A percentile compares a stretch with the other conserved stretches of the same genome.
These are phyloP conservation scores for Pyronema domesticum DNA, from an alignment of 495 filamentous ascomycete species.

Conservation along the genomic window DNA sequence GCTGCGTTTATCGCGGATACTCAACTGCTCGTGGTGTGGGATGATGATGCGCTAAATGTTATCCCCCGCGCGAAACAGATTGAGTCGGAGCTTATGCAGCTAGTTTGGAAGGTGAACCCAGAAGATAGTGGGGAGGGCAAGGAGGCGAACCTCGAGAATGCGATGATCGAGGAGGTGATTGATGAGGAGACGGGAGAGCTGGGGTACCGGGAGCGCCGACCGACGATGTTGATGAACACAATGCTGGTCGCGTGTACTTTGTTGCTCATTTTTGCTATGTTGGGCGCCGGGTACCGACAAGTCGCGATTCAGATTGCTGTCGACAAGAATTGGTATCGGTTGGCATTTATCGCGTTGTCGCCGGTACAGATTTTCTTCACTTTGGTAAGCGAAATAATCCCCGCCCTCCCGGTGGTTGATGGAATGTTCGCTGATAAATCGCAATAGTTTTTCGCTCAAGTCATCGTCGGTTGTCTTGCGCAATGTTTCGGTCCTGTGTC, in stretches of 20 bases:
- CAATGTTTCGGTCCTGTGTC: slow-evolving; percentile 57
- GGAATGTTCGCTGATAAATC: background rate
- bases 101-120: slow-evolving; percentile 45
- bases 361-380: slow-evolving; percentile 68
- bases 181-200: slow-evolving; percentile 54
- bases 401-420: background rate
- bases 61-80: slow-evolving; percentile 47
- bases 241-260: slow-evolving; percentile 47
- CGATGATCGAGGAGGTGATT: slow-evolving; percentile 33
- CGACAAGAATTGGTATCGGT: slow-evolving; percentile 40
- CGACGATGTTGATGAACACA: slow-evolving; percentile 48
- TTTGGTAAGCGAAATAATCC: slow-evolving; percentile 27
- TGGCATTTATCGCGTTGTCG: slow-evolving; percentile 43
- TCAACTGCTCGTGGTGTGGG: slow-evolving; percentile 53
- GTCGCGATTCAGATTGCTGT: slow-evolving; percentile 50
- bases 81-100: slow-evolving; percentile 53
- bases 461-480: slow-evolving; percentile 54
- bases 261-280: slow-evolving; percentile 39
- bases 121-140: slow-evolving; percentile 35
- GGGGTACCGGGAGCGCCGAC: slow-evolving; percentile 38
- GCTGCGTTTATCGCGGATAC: slow-evolving; percentile 58
- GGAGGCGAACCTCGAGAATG: slow-evolving; percentile 25
- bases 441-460: slow-evolving; percentile 47
- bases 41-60: slow-evolving; percentile 53
- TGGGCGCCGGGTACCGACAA: slow-evolving; percentile 49